These are phyloP conservation scores for Collybiopsis confluens DNA, from an alignment of 768 basidiomycete genomes.

Conservation along the genomic window DNA sequence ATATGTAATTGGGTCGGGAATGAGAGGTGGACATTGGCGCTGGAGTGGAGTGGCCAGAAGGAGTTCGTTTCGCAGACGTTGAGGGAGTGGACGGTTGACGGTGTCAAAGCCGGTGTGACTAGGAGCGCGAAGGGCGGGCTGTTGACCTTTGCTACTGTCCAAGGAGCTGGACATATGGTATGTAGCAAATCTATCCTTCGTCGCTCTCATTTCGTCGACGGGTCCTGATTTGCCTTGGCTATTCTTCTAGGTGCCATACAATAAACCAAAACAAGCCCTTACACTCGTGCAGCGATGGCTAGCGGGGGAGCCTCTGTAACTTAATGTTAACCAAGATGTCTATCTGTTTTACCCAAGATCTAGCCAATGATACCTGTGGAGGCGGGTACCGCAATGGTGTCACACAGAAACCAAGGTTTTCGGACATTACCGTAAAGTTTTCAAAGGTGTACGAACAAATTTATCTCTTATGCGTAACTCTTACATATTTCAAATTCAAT, in stretches of 20 bases:
- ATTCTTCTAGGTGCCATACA: conserved; percentile 40
- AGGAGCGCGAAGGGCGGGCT: conserved; percentile 40
- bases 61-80: conserved; percentile 40
- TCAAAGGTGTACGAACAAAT: too few relatives aligned
- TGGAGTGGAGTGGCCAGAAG: conserved; percentile 57
- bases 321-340: too few relatives aligned
- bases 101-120: conserved; percentile 49
- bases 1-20: conserved; percentile 65
- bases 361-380: too few relatives aligned
- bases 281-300: conserved; percentile 39
- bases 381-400: too few relatives aligned
- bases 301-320: conserved; percentile 14
- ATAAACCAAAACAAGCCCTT: conserved; percentile 45
- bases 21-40: conserved; percentile 50
- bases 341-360: too few relatives aligned
- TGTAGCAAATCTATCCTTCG: conserved; percentile 12
- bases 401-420: too few relatives aligned
- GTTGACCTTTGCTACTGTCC: conserved; percentile 55
- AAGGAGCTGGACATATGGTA: conserved; percentile 67
- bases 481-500: too few relatives aligned
- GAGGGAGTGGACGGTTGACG: conserved; percentile 54
- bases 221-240: background rate
- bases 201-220: background rate
- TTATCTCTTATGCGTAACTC: too few relatives aligned
- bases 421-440: too few relatives aligned